phyloP scores from a whole-genome alignment of 495 filamentous ascomycete species.

The Xylaria intraflava region DNA sequence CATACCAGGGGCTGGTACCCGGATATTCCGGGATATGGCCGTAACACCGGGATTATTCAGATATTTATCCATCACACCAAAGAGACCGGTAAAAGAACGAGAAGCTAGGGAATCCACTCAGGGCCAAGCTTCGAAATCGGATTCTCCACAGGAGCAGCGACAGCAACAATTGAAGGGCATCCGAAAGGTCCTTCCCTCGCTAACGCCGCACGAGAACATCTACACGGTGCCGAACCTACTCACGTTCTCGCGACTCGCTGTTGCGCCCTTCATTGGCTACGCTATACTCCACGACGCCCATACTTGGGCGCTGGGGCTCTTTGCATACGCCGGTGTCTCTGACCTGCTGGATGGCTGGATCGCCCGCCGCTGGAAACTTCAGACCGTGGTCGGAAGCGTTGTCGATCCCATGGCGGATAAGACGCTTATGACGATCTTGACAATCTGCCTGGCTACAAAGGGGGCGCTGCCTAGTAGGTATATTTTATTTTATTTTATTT shows the following conservation, averaged over 20 bases:
- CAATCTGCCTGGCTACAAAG: constrained; percentile 73
- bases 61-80: neutral
- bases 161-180: constrained; percentile 15
- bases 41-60: neutral
- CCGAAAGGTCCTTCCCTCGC: constrained; percentile 41
- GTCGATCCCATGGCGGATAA: constrained; percentile 98
- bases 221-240: constrained; percentile 91
- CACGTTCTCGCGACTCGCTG: constrained; percentile 77
- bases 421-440: constrained; percentile 85
- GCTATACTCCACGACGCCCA: constrained; percentile 79
- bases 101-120: neutral
- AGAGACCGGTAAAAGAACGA: neutral
- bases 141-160: neutral
- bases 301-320: constrained; percentile 68
- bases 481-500: neutral
- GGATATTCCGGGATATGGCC: neutral
- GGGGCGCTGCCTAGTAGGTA: constrained; percentile 68
- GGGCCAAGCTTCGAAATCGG: neutral
- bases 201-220: constrained; percentile 77
- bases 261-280: constrained; percentile 83
- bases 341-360: constrained; percentile 91
- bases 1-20: neutral
- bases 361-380: constrained; percentile 74
- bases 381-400: constrained; percentile 92
- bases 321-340: constrained; percentile 85